Base-by-base conservation (phyloP, 2,329 filamentous ascomycete species). In the Monosporascus sp. region DNA sequence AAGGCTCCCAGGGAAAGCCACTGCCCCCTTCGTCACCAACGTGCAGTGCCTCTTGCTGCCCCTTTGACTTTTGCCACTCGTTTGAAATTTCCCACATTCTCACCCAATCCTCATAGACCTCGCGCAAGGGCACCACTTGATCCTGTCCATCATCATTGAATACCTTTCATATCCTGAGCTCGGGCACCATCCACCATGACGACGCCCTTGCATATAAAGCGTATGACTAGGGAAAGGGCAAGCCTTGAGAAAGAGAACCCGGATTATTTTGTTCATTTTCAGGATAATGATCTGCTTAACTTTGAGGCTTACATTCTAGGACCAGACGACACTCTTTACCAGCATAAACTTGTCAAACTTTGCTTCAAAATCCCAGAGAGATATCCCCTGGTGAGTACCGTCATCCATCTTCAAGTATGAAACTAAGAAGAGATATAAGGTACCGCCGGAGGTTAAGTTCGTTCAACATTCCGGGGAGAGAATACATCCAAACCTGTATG, bases 401-500 rank as follows among this genome's bases (percentile, higher is more conserved):
- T 38, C 18, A 25, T 27, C 42, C 15, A 34, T 9, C 20, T 36
- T 24, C 50, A 24, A 20, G 11, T 34, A 4, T 34, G 11, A 34
- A 14, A 52, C n/a, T 27, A 11, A 25, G 15, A 36, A 48, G 24
- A 20, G 6, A 8, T 31, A 44, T 18, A 18, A 60, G 58, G 48
- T 44, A 6, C 60, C 57, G 1, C 58, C 60, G 5, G 48, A 44
- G 4, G 60, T 62, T 48, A 55, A 39, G 11, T 57, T 57, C 37
- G 38, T 57, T 27, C 58, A 60, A 47, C 45, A 57, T 38, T 34
- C 34, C 1, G 50, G 52, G 1, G 22, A 24, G 9, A 49, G 56
- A 17, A 55, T 60, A 6, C 60, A 61, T 22, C 58, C 59, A 14
- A 57, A 57, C 24, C 48, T 61, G 14, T 56, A 56, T 27, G 34